Percentiles rank a stretch among this genome's conserved stretches.
These are phyloP conservation scores for Adansonia grandidieri DNA, from an alignment of 441 rosid species.

Conservation along the genomic window DNA sequence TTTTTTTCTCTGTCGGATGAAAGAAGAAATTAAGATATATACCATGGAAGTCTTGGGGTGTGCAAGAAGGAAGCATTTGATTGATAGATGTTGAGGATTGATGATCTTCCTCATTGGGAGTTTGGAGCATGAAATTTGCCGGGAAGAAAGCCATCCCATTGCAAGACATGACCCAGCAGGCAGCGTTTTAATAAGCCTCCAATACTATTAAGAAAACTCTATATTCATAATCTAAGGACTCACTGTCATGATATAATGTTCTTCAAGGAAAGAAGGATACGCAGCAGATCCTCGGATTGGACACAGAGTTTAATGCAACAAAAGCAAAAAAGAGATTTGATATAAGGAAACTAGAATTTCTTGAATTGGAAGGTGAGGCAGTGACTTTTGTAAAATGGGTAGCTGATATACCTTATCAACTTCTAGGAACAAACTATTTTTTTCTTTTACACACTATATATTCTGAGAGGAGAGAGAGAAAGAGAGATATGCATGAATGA, in stretches of 20 bases:
- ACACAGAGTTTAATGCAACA: conserved; percentile 1
- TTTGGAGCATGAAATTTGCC: conserved; percentile 82
- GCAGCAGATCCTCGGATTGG: conserved; percentile 4
- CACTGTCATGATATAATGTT: background rate
- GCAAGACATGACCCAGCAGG: conserved; percentile 49
- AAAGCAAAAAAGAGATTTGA: conserved; percentile 29
- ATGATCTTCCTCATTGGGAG: conserved; percentile 65
- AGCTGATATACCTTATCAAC: conserved; percentile 57
- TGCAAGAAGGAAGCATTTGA: conserved; percentile 70
- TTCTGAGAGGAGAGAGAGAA: background rate
- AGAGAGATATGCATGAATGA: conserved; percentile 20
- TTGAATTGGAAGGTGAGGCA: conserved; percentile 28
- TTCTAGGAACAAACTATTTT: conserved; percentile 26
- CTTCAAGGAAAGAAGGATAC: background rate
- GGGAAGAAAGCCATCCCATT: conserved; percentile 93
- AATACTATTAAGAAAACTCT: conserved; percentile 18
- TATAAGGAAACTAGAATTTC: conserved; percentile 28
- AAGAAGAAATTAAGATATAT: conserved; percentile 9
- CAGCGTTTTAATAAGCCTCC: conserved; percentile 29
- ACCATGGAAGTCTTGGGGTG: conserved; percentile 84
- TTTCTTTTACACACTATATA: conserved; percentile 22
- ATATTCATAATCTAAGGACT: conserved; percentile 6
- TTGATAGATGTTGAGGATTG: conserved; percentile 63
- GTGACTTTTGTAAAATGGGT: conserved; percentile 33
- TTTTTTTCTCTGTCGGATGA: conserved; percentile 21